These are phyloP conservation scores for Westerdykella sp. DNA, from an alignment of 2,329 filamentous ascomycete genomes.

Conservation along the genomic window DNA sequence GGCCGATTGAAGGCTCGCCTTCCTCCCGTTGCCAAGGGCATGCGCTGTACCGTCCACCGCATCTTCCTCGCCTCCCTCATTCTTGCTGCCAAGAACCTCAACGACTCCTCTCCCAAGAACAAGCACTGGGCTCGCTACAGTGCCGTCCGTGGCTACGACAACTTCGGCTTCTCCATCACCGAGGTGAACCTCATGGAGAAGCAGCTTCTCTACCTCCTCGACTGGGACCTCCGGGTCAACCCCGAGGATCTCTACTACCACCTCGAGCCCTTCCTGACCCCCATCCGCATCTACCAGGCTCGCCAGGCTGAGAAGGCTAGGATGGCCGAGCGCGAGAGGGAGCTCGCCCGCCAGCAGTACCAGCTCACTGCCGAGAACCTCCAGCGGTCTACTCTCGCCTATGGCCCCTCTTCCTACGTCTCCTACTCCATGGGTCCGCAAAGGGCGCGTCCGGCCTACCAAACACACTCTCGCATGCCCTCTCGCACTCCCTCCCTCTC, in stretches of 20 bases:
- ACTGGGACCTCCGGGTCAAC: slow-evolving; percentile 86
- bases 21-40: slow-evolving; percentile 89
- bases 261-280: slow-evolving; percentile 80
- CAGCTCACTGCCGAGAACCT: slow-evolving; percentile 38
- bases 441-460: slow-evolving; percentile 17
- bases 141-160: slow-evolving; percentile 62
- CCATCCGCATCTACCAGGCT: slow-evolving; percentile 61
- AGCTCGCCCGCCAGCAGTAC: slow-evolving; percentile 32
- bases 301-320: slow-evolving; percentile 50
- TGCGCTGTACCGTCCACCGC: slow-evolving; percentile 92
- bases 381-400: slow-evolving; percentile 26
- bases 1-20: slow-evolving; percentile 75
- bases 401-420: slow-evolving; percentile 32
- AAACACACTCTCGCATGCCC: slow-evolving; percentile 28
- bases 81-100: slow-evolving; percentile 89
- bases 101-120: slow-evolving; percentile 98
- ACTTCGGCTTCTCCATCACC: slow-evolving; percentile 85
- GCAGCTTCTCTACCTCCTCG: slow-evolving; percentile 87
- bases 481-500: slow-evolving; percentile 48
- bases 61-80: slow-evolving; percentile 91
- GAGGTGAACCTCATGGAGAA: slow-evolving; percentile 99
- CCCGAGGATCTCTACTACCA: slow-evolving; percentile 81
- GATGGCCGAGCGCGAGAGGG: slow-evolving; percentile 41
- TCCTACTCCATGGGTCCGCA: slow-evolving; percentile 27
- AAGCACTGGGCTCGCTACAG: slow-evolving; percentile 99